Conservation (phyloP, 1,139 yeast species). For the Geotrichum citri-aurantii region DNA sequence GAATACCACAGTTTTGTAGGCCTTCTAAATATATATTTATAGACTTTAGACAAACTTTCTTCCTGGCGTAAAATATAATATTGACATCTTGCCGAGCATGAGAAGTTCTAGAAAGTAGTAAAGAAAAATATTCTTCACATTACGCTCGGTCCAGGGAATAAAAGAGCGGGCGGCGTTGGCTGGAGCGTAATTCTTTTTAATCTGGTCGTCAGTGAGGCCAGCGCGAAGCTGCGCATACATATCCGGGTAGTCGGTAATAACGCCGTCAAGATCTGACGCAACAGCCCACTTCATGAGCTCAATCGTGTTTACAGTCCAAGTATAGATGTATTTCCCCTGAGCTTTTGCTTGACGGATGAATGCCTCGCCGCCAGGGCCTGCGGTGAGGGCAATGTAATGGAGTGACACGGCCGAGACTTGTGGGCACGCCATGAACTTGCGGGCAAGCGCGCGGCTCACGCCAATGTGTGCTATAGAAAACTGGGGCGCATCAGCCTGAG, state of each 20-base stretch:
- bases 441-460: conserved; percentile 39
- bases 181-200: conserved; percentile 21
- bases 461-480: conserved; percentile 52
- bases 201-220: conserved; percentile 19
- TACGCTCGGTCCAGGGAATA: conserved; percentile 10
- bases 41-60: conserved; percentile 1
- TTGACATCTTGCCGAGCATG: conserved; percentile 10
- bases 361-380: conserved; percentile 37
- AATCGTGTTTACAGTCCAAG: conserved; percentile 74
- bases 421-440: conserved; percentile 31
- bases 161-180: neutral
- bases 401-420: conserved; percentile 35
- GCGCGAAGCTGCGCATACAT: conserved; percentile 20
- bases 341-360: conserved; percentile 37
- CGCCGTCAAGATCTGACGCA: conserved; percentile 51
- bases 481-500: conserved; percentile 39
- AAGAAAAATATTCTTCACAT: neutral
- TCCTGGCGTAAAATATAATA: neutral
- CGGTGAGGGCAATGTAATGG: conserved; percentile 40
- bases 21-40: too few relatives aligned
- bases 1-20: too few relatives aligned
- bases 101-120: conserved; percentile 2
- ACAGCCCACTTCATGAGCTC: conserved; percentile 42
- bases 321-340: conserved; percentile 51
- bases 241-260: conserved; percentile 57